Base-by-base conservation (phyloP, 306 rosid species). In the Cotoneaster glaucophyllus region DNA sequence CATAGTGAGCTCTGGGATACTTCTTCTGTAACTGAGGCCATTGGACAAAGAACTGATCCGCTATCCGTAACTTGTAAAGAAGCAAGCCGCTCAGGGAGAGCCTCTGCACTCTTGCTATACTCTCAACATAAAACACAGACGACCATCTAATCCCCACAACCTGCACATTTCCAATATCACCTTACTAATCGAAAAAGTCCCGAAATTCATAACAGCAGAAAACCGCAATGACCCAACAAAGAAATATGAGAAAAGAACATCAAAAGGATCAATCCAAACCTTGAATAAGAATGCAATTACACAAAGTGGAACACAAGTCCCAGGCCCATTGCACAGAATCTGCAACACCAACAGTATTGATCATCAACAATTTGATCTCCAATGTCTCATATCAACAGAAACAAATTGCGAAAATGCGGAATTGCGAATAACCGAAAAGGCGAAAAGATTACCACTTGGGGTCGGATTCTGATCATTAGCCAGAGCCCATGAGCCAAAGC, bases 301-400 rank as follows among this genome's bases (percentile, higher is more conserved):
- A 73, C 98, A 93, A 37, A 93, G 85, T 18, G 98, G 97, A 80
- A 93, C 77, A 74, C 97, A 93, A 69, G 98, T 93, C 80, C 98
- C 98, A 34, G 96, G 97, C 76, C 98, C 98, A 62, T 93, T 93
- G 86, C 98, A 91, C 63, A 93, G 93, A 86, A 91, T 87, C 98
- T 93, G 87, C 39, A 63, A 80, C 57, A 63, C 61, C 54, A 75
- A 43, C 66, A 76, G 75, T 3, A 50, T 67, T 32, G 22, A 70
- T 45, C 54, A 52, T 21, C 25, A 66, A 28, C 0, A 3, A 39
- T 52, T 34, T 29, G 18, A 31, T 45, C 11, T 31, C 24, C 7
- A 43, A 57, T 4, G 22, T 64, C 13, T 56, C 77, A 74, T 63
- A 62, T 63, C 54, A 48, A 48, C 54, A 4, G 21, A 48, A 48